Base-by-base conservation (phyloP, 2,329 filamentous ascomycete genomes). In the Coleophoma crateriformis region DNA sequence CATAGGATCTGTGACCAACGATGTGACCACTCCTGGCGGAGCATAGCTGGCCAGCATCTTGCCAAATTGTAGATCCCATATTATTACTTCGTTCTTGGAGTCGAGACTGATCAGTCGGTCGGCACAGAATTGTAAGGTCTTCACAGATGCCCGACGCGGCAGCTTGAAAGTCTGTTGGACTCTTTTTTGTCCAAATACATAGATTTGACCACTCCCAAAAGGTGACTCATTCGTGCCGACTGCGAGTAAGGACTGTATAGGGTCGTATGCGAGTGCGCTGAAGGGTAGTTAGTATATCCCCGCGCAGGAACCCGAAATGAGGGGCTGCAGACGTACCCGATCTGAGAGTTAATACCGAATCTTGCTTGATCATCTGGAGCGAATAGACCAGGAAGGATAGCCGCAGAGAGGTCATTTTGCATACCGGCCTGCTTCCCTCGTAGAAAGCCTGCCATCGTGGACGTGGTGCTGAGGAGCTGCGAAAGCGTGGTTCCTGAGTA, bases 391-490 rank as follows among this genome's bases (percentile, higher is more conserved):
- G 89, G 80, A 15, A 82, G 76, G 55, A 97, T 82, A 58, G 85
- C 87, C 15, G 84, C 84, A 47, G 91, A 96, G 58, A 99, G 79
- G 71, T 97, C 94, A 70, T 86, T 88, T 66, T 90, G 87, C 61
- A 99, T 87, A 63, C 94, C 94, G 50, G 90, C 82, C 77, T 97
- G 94, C 77, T 95, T 96, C 61, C 88, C 87, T 66, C 94, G 80
- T 55, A 99, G 74, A 66, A 97, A 92, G 61, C 87, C 82, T 49
- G 91, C 84, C 91, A 96, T 96, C 63, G 50, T 33, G 33, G 17
- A 27, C n/a, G 20, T 44, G 20, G n/a, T 27, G 19, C 27, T n/a
- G 20, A 27, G 32, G 14, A 27, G 27, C 27, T 27, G 22, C 12
- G 11, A 15, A 27, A 22, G 41, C 13, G n/a, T 44, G 41, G 41